phyloP scores from a whole-genome alignment of 1,284 basidiomycete species.

The Marasmius sp. region DNA sequence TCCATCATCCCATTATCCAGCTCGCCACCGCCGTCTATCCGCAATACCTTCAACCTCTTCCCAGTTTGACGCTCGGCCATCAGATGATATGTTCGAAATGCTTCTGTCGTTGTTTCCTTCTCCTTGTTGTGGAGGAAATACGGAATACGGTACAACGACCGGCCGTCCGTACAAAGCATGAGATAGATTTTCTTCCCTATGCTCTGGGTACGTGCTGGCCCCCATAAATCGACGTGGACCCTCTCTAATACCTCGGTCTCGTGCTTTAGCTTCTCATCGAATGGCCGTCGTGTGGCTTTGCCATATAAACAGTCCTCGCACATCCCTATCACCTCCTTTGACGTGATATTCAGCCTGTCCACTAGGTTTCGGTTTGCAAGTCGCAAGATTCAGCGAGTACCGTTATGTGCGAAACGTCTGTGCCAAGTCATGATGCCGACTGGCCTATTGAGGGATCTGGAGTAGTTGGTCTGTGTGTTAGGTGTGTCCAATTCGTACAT shows the following conservation, averaged over 20 bases:
- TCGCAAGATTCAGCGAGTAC: neutral
- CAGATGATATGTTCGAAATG: no score
- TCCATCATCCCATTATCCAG: neutral
- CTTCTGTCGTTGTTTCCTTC: no score
- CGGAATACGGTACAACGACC: neutral
- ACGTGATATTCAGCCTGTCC: conserved; percentile 2
- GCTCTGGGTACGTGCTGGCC: conserved; percentile 2
- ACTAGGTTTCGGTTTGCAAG: neutral
- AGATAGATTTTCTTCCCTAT: conserved; percentile 7
- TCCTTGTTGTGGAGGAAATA: no score
- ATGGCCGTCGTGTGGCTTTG: conserved; percentile 17
- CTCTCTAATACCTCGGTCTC: conserved; percentile 14
- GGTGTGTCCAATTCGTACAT: no score
- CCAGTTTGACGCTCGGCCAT: neutral
- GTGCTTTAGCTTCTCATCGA: conserved; percentile 11
- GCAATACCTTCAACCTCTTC: conserved; percentile 16
- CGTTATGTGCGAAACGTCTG: conserved; percentile 4
- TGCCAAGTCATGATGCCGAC: conserved; percentile 5
- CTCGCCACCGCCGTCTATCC: conserved; percentile 16
- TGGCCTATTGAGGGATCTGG: conserved; percentile 2
- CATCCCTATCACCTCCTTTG: neutral
- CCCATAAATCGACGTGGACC: conserved; percentile 17
- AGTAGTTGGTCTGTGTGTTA: neutral
- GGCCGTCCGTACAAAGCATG: conserved; percentile 12
- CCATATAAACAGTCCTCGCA: neutral